Base-by-base conservation (phyloP, 331 rosid genomes). In the Malus hybrid region DNA sequence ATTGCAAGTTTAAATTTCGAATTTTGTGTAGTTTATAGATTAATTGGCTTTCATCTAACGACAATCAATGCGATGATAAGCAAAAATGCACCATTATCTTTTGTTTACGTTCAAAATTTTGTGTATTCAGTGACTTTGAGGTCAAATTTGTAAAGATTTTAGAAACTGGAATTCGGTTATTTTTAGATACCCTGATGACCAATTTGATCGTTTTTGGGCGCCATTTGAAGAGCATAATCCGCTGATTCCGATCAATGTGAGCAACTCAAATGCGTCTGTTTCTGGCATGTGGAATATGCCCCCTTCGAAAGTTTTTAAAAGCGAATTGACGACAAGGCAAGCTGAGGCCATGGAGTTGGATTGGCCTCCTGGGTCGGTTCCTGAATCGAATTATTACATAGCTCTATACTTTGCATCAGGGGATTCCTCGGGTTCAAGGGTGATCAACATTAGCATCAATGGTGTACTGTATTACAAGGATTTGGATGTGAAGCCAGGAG, bases 221-320 rank as follows among this genome's bases (percentile, higher is more conserved):
- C 86, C 96, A 36, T 85, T 74, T 72, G 89, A 85, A 70, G 81
- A 66, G 65, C 70, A 68, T 13, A 79, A 52, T 52, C 20, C 57
- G n/a, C 19, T 18, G 57, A 52, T 56, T 75, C 73, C 74, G 30
- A 30, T 82, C 72, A 72, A 77, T 20, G 83, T 82, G 57, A 84
- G 79, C 81, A 86, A 82, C 34, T 76, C 73, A 28, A 88, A 77
- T 79, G 78, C 84, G 62, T 86, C 93, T 73, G 89, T 82, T 76
- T 90, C 94, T 82, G 89, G 89, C 7, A 82, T 95, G 67, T 95
- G 99, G 99, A 95, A 95, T 71, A 81, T 89, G 74, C 98, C 98
- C 8, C 97, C 98, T 58, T 44, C 8, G 24, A 89, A 86, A 71
- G 53, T 92, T 66, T 90, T 95, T 48, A 84, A 90, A 73, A 83